These are phyloP conservation scores for Farysia itapuensis DNA, from an alignment of 1,284 basidiomycete genomes.

Conservation along the genomic window DNA sequence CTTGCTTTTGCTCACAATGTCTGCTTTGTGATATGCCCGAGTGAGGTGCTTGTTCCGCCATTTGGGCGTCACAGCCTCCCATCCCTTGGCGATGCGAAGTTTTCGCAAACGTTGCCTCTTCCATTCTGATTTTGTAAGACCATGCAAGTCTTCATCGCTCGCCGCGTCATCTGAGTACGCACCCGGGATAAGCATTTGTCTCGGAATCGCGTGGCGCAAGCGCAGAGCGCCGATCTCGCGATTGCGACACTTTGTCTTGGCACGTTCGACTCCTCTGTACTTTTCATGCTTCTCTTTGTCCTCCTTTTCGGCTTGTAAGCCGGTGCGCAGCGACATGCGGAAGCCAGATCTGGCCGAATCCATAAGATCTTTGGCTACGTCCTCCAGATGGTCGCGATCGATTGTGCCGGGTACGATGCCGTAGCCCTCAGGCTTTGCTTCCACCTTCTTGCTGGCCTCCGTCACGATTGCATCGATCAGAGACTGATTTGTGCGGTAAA, in stretches of 20 bases:
- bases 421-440: conserved; percentile 39
- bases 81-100: conserved; percentile 33
- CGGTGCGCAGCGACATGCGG: conserved; percentile 37
- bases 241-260: conserved; percentile 38
- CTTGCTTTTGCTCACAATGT: conserved; percentile 40
- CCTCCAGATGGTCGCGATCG: conserved; percentile 35
- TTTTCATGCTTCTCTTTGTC: conserved; percentile 46
- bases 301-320: conserved; percentile 38
- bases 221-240: conserved; percentile 39
- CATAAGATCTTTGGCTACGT: conserved; percentile 47
- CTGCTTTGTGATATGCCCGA: conserved; percentile 37
- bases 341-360: conserved; percentile 39
- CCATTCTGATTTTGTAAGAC: conserved; percentile 38
- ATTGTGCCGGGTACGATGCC: conserved; percentile 39
- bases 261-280: conserved; percentile 38
- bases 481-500: conserved; percentile 40
- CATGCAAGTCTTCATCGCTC: conserved; percentile 46
- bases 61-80: conserved; percentile 42
- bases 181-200: conserved; percentile 35
- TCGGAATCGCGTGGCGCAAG: conserved; percentile 35
- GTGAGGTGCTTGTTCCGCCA: conserved; percentile 45
- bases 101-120: conserved; percentile 32
- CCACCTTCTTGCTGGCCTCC: conserved; percentile 29
- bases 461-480: conserved; percentile 39
- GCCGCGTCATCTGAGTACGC: conserved; percentile 46